Evolutionary conservation across 192 early-diverging fungal genomes (phyloP), one percentile per base, ranked within the genome.

Genomic region (Chytriomyces hyalinus): DNA sequence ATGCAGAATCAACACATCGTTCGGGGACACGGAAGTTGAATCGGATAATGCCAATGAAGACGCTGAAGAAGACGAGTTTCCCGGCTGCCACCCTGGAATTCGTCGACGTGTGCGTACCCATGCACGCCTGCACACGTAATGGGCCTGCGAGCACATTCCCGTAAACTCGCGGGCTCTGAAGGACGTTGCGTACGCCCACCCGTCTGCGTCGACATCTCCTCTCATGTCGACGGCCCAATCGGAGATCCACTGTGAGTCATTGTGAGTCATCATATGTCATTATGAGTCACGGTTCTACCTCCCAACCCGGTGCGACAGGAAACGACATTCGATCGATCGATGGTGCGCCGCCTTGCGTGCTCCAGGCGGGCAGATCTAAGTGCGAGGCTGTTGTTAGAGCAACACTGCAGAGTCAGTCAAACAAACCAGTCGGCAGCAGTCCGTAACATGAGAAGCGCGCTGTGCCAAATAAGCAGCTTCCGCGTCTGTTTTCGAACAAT

Each of bases 201-300:
- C 75, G 28, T 76, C 75, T 6, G 51, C 57, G 45, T 76, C 75
- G 36, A 76, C 75, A 62, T 76, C 75, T 0, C 36, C 9, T 1
- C 53, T 3, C 22, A 60, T 24, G 28, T 76, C 75, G 28, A 76
- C 75, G 57, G 57, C 59, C 75, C 75, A 76, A 8, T 76, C 67
- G 24, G 8, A 22, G 67, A 76, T 48, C 75, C 75, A 76, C 75
- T 75, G 43, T 26, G 22, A 20, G 50, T 13, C 8, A 22, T 3
- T 3, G 4, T 57, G 53, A 57, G 36, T 57, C 53, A 4, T 57
- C 20, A 57, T 57, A 1, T 4, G 53, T 13, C 53, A 20, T 2
- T 3, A 20, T 20, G 53, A 57, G 53, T 13, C 15, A 57, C 4
- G 50, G 9, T 5, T 22, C 5, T 49, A 75, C 73, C 50, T 76